These are phyloP conservation scores for Rubia peregrina DNA, from an alignment of 305 asterid genomes.

Conservation along the genomic window DNA sequence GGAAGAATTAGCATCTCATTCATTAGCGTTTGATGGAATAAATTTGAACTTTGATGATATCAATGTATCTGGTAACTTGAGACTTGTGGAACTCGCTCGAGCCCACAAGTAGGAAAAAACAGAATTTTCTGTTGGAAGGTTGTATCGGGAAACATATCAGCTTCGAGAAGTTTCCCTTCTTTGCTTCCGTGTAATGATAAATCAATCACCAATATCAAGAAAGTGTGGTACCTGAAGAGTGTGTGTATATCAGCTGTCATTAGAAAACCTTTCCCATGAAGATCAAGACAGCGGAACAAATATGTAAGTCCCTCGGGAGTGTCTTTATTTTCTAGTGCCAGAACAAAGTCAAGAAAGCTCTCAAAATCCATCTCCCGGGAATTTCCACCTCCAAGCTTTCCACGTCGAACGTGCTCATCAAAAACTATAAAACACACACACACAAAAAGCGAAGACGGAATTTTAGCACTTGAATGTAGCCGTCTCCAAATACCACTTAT, in stretches of 20 bases:
- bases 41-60: not conserved
- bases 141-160: constrained; percentile 45
- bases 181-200: constrained; percentile 38
- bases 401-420: constrained; percentile 94
- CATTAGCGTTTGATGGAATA: not conserved
- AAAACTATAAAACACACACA: constrained; percentile 42
- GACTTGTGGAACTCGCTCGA: constrained; percentile 47
- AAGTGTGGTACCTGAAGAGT: constrained; percentile 60
- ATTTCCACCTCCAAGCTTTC: constrained; percentile 76
- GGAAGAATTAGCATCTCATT: not conserved
- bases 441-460: not conserved
- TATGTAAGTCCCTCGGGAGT: constrained; percentile 90
- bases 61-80: constrained; percentile 53
- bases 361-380: constrained; percentile 95
- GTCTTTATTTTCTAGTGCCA: constrained; percentile 93
- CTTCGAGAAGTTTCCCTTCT: constrained; percentile 45
- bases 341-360: constrained; percentile 89
- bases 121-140: constrained; percentile 49
- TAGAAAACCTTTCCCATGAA: constrained; percentile 82
- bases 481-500: constrained; percentile 2
- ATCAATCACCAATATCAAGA: constrained; percentile 1
- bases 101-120: constrained; percentile 66
- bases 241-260: constrained; percentile 90
- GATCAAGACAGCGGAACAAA: constrained; percentile 91
- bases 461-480: not conserved